Evolutionary conservation across 768 basidiomycete species (phyloP), one percentile per base, ranked within the genome.

Genomic region (Gloeophyllum trabeum): DNA sequence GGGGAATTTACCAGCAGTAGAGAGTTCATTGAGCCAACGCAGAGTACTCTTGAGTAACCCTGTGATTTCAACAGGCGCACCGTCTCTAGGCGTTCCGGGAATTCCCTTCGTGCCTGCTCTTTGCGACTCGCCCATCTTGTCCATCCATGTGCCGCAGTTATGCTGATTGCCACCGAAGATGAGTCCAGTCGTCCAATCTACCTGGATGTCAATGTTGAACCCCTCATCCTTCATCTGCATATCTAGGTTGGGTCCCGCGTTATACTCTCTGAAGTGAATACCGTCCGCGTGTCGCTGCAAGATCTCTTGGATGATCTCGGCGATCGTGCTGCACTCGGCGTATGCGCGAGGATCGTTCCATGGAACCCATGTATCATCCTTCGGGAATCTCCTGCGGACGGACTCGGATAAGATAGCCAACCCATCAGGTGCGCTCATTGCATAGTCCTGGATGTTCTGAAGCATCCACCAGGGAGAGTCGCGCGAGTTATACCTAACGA

Each of bases 401-500:
- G 67, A 63, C 52, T 94, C 91, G 1, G 77, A 69, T 23, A 98
- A 74, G 43, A 98, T 72, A 0, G 78, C 65, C 22, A 83, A 54
- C 1, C 96, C 96, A 47, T 90, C 82, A 0, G 96, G 93, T 1
- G 85, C 89, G 58, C 71, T 80, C 36, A 63, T 64, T 18, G 76
- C 81, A 57, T 97, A 98, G 58, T 98, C 92, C 54, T 98, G 96
- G 42, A 99, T 96, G 55, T 86, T 96, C 58, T 99, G 94, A 45
- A 97, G 59, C 87, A 98, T 94, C 90, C 92, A 98, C 94, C 93
- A 98, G 3, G 96, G 94, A 5, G 90, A 91, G 57, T 99, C 96
- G 41, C 96, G 81, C 4, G 90, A 98, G 60, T 98, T 98, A 61
- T 91, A 93, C 47, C 86, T 86, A 46, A 2, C 14, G 18, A 26